Percentiles rank a stretch among this genome's conserved stretches.
These are phyloP conservation scores for Ustilago esculenta DNA, from an alignment of 1,284 basidiomycete species.

Conservation along the genomic window DNA sequence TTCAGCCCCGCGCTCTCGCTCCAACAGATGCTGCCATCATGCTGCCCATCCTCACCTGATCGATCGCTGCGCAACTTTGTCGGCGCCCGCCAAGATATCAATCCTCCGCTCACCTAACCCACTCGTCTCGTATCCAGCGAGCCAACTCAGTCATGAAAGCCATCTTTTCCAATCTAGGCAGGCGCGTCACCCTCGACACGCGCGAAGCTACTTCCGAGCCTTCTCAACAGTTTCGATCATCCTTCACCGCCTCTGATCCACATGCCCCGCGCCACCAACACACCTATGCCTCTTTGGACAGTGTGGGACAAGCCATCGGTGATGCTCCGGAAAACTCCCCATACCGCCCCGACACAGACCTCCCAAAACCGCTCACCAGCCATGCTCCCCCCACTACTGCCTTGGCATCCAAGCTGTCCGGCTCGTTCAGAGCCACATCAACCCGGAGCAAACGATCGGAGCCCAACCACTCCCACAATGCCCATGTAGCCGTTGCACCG, in stretches of 20 bases:
- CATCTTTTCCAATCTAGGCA: slow-evolving; percentile 30
- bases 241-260: neutral
- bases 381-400: neutral
- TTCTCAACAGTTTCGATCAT: neutral
- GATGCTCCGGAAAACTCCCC: slow-evolving; percentile 8
- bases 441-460: neutral
- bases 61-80: too few relatives aligned
- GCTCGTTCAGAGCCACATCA: slow-evolving; percentile 1
- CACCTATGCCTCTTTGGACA: slow-evolving; percentile 12
- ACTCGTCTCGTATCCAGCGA: too few relatives aligned
- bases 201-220: neutral
- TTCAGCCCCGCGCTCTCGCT: too few relatives aligned
- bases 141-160: slow-evolving; percentile 37
- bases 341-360: neutral
- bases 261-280: neutral
- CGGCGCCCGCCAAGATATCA: too few relatives aligned
- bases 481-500: neutral
- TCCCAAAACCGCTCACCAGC: neutral
- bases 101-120: too few relatives aligned
- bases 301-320: slow-evolving; percentile 14
- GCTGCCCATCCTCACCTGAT: too few relatives aligned
- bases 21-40: too few relatives aligned
- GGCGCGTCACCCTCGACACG: slow-evolving; percentile 15
- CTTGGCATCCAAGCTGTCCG: slow-evolving; percentile 15
- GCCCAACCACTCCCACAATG: neutral